Base-by-base conservation (phyloP, 176 grass and related monocot genomes). In the Musa troglodytarum region DNA sequence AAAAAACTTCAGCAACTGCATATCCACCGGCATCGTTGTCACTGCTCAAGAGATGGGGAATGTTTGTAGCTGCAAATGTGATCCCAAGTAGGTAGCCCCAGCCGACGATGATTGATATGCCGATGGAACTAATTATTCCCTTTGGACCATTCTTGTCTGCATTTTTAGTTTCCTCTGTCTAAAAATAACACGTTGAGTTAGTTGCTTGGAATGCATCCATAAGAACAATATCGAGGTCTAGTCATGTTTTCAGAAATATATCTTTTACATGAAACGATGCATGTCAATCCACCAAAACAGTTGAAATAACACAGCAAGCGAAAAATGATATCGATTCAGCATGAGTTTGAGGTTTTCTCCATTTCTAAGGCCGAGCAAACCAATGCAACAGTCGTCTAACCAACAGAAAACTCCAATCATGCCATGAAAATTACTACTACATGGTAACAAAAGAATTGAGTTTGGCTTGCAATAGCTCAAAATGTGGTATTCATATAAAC, bases 91-190 rank as follows among this genome's bases (percentile, higher is more conserved):
- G 80, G 83, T 98, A 98, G 0, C 78, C 90, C 90, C 95, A 98
- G 2, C 90, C 88, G 7, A 93, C 86, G 10, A 98, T 6, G 57
- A 88, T 89, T 9, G 90, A 91, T 67, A 98, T 76, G 6, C 82
- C 86, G n/a, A 98, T 92, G 2, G 90, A 78, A 53, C 82, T 91
- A 72, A 98, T 81, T 66, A 98, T 98, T 43, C 95, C 95, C 50
- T 87, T 91, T 0, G 88, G 88, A 2, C 95, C 90, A 53, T 87
- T 98, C 87, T 55, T 86, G 65, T 98, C 95, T 3, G 86, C 88
- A 2, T 83, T 93, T 19, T 94, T 98, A 1, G 95, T 93, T 62
- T 98, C 90, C 63, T 98, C 95, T 0, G 90, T 93, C 90, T 93
- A 72, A 50, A 43, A 75, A 53, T 10, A 82, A 12, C 68, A 79